Base-by-base conservation (phyloP, 768 basidiomycete species). In the Phylloporus rhodoxanthus region DNA sequence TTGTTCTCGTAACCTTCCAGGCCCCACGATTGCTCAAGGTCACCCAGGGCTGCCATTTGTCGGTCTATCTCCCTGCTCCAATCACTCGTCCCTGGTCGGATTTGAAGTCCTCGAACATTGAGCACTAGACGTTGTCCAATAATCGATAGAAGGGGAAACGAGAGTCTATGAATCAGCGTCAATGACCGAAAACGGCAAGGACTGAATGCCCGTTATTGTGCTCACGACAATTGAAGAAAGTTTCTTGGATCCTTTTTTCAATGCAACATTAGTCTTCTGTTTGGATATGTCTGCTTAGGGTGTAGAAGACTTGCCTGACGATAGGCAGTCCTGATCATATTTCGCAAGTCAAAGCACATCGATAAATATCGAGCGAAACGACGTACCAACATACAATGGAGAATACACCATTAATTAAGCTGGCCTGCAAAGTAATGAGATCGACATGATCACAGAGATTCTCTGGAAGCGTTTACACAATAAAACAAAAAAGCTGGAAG, bases 61-160 rank as follows among this genome's bases (percentile, higher is more conserved):
- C 45, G 45, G 19, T 45, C 45, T 28, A 45, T 19, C 34, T 37
- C 45, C 10, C 34, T 25, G 30, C 29, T 45, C 45, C 34, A 45
- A 37, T 65, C 45, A 41, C 33, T 34, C 2, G 45, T 60, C 33
- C 49, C 44, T 0, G 40, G 42, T 1, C 5, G 44, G 17, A 21
- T 14, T 19, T 42, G 49, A 4, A 59, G 54, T 53, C 33, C 23
- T 11, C 47, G 50, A 14, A 57, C 56, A 48, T 57, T 64, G 48
- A 57, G 50, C 29, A 56, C 59, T 45, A 57, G 62, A 40, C 55
- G 67, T 50, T 51, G 65, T 43, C 48, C 60, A 1, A 42, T 15
- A 6, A 54, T n/a, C 0, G 57, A 52, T 14, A 62, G 47, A 0
- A 59, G 14, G 2, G 55, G 58, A 6, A 20, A 39, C 5, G 60